Percentiles rank a stretch among this genome's conserved stretches.
Conservation (phyloP, 176 grass and related monocot species). For the Eragrostis curvula region DNA sequence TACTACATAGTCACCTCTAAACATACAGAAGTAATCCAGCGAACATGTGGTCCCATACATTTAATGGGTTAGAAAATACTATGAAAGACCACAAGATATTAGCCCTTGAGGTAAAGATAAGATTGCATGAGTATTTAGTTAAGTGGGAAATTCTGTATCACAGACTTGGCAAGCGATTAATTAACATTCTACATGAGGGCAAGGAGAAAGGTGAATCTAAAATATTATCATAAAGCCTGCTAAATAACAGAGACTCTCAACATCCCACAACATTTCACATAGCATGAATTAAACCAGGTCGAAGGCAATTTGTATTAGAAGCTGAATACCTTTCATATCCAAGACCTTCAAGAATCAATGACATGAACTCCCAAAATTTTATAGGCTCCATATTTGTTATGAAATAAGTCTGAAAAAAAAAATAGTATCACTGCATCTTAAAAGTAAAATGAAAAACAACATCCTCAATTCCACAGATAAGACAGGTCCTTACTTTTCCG, state of each 20-base stretch:
- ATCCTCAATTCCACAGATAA: slow-evolving; percentile 59
- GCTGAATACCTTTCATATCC: slow-evolving; percentile 87
- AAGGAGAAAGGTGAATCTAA: not conserved
- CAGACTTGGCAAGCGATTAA: not conserved
- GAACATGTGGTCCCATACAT: too few species aligned
- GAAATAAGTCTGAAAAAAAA: slow-evolving; percentile 78
- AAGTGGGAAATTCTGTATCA: not conserved
- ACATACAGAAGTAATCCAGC: slow-evolving; percentile 19
- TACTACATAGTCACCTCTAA: slow-evolving; percentile 7
- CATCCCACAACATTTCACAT: not conserved
- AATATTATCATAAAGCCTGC: not conserved
- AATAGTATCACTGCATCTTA: slow-evolving; percentile 15
- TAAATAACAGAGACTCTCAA: slow-evolving; percentile 6
- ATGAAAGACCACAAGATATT: not conserved
- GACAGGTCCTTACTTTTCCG: slow-evolving; percentile 73
- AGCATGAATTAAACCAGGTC: slow-evolving; percentile 14
- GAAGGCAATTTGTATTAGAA: not conserved
- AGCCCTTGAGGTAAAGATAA: not conserved
- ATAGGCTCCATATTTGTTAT: slow-evolving; percentile 96
- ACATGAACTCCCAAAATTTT: slow-evolving; percentile 99
- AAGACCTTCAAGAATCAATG: slow-evolving; percentile 93
- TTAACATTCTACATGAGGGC: not conserved
- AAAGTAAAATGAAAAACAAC: slow-evolving; percentile 23
- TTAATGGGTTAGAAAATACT: too few species aligned
- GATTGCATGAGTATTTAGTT: not conserved